A percentile compares a stretch with the other conserved stretches of the same genome.
phyloP scores from a whole-genome alignment of 169 alveolate genomes.

The Toxoplasma gondii region DNA sequence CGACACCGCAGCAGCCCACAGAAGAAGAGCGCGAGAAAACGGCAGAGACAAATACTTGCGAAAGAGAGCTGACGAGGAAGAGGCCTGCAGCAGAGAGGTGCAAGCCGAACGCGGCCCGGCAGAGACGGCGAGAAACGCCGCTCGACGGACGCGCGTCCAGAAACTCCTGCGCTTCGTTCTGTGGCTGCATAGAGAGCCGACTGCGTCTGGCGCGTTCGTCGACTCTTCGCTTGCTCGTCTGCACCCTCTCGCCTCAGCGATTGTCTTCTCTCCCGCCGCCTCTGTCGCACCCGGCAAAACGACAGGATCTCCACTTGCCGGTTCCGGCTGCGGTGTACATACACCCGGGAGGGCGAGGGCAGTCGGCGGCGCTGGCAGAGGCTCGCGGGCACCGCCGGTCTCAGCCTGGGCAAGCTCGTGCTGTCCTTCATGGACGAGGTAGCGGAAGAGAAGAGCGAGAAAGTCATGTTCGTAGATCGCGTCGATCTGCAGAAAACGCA shows the following conservation, averaged over 20 bases:
- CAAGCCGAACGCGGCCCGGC: not conserved
- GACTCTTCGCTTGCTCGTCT: too few relatives aligned
- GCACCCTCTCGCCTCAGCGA: not conserved
- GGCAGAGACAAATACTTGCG: slow-evolving; percentile 8
- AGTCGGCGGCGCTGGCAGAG: not conserved
- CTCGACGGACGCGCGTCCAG: not conserved
- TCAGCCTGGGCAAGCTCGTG: not conserved
- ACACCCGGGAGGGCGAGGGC: too few relatives aligned
- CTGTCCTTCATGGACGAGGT: not conserved
- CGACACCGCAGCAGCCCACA: not conserved
- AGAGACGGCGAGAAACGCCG: not conserved
- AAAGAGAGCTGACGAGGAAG: not conserved
- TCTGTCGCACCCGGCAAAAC: not conserved
- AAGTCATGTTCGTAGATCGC: slow-evolving; percentile 66
- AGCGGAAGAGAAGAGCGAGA: slow-evolving; percentile 37
- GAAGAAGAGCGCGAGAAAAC: not conserved
- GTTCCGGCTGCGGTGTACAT: not conserved
- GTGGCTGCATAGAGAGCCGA: too few relatives aligned
- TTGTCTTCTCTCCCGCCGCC: not conserved
- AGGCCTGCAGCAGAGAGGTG: not conserved
- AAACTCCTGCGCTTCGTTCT: too few relatives aligned
- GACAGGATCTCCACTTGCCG: not conserved
- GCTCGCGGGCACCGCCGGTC: not conserved
- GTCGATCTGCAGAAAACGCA: slow-evolving; percentile 33
- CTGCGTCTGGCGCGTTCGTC: too few relatives aligned